phyloP scores from a whole-genome alignment of 257 asterid genomes.

The Knoxia roxburghii region DNA sequence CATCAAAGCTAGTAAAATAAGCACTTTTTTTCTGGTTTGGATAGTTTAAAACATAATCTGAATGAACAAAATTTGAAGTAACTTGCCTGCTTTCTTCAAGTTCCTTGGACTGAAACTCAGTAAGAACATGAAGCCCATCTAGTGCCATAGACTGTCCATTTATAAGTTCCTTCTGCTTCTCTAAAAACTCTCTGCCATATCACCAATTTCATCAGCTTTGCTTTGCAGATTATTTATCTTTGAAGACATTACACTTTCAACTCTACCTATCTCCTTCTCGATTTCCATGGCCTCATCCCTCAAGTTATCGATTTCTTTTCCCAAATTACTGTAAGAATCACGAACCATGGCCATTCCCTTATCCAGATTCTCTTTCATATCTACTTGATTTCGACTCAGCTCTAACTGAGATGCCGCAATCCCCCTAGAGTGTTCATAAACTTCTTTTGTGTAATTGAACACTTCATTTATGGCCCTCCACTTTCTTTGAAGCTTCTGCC shows the following conservation, averaged over 20 bases:
- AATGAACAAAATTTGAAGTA: neutral
- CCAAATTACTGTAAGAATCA: slow-evolving; percentile 46
- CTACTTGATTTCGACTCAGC: slow-evolving; percentile 48
- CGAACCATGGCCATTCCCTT: slow-evolving; percentile 51
- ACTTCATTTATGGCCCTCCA: slow-evolving; percentile 46
- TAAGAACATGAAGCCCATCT: slow-evolving; percentile 50
- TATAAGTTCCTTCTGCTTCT: slow-evolving; percentile 65
- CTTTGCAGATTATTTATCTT: slow-evolving; percentile 52
- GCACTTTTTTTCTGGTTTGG: neutral
- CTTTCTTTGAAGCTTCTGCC: slow-evolving; percentile 40
- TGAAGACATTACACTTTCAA: slow-evolving; percentile 57
- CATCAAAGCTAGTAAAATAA: neutral
- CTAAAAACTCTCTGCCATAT: slow-evolving; percentile 54
- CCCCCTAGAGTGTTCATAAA: slow-evolving; percentile 56
- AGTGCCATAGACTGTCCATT: slow-evolving; percentile 65
- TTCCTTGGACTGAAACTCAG: slow-evolving; percentile 63
- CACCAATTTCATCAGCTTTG: slow-evolving; percentile 64
- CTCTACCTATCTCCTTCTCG: slow-evolving; percentile 62
- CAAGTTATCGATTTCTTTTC: slow-evolving; percentile 42
- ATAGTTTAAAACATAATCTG: no score
- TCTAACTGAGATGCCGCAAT: slow-evolving; percentile 64
- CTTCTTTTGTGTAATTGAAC: slow-evolving; percentile 42
- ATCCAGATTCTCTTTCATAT: slow-evolving; percentile 59
- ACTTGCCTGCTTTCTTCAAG: slow-evolving; percentile 80
- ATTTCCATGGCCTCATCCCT: slow-evolving; percentile 56